A percentile compares a stretch with the other conserved stretches of the same genome.
phyloP scores from a whole-genome alignment of 169 alveolate genomes.

The Eimeria acervulina region DNA sequence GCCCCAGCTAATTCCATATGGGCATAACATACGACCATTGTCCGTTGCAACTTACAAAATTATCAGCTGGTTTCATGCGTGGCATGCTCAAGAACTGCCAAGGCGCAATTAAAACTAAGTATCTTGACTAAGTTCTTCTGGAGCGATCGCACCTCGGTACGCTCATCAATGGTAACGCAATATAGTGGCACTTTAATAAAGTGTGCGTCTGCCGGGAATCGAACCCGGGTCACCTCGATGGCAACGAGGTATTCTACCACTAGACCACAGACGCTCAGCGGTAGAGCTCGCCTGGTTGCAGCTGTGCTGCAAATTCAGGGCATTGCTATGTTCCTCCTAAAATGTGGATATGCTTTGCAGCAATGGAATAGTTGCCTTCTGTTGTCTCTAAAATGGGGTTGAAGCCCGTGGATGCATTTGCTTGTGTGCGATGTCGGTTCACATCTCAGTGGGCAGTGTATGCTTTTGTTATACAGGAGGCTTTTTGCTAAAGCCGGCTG shows the following conservation, averaged over 20 bases:
- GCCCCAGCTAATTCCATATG: neutral
- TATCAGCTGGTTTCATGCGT: too few species aligned
- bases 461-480: neutral
- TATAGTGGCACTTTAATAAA: neutral
- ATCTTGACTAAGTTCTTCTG: too few species aligned
- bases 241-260: constrained; percentile 99
- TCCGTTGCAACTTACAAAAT: too few species aligned
- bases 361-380: neutral
- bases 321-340: neutral
- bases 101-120: neutral
- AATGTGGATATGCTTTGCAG: neutral
- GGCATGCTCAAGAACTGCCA: neutral
- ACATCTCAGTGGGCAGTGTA: neutral
- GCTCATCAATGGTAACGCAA: neutral
- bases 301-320: neutral
- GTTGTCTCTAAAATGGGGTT: neutral
- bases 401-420: neutral
- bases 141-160: neutral
- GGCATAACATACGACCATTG: too few species aligned
- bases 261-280: constrained; percentile 93
- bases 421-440: neutral
- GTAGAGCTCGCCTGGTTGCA: neutral
- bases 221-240: constrained; percentile 99
- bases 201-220: constrained; percentile 97
- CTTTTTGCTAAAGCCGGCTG: neutral